phyloP scores from a whole-genome alignment of 768 basidiomycete species.

The Podaxis mareebaensis region DNA sequence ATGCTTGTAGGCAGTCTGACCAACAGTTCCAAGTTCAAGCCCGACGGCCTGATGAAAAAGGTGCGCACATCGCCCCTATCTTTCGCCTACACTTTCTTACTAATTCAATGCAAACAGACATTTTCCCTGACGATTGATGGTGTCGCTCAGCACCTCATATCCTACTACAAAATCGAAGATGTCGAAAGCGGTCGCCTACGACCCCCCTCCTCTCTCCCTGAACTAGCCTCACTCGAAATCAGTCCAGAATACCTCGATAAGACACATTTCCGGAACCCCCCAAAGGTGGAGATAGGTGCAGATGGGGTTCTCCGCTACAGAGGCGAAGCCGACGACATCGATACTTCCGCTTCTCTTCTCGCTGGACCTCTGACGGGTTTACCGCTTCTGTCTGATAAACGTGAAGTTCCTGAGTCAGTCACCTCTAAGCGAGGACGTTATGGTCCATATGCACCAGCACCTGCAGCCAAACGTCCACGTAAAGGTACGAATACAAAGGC shows the following conservation, averaged over 20 bases:
- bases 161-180: constrained; percentile 93
- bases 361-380: constrained; percentile 32
- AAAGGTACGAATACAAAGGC: constrained; percentile 31
- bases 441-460: constrained; percentile 37
- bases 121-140: constrained; percentile 87
- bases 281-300: constrained; percentile 81
- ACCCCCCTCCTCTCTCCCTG: constrained; percentile 83
- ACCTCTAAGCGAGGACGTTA: constrained; percentile 41
- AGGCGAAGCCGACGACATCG: constrained; percentile 78
- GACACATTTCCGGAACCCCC: constrained; percentile 88
- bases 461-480: constrained; percentile 35
- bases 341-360: constrained; percentile 42
- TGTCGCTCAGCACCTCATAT: constrained; percentile 89
- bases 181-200: constrained; percentile 87
- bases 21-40: constrained; percentile 91
- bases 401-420: constrained; percentile 34
- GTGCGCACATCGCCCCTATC: constrained; percentile 41
- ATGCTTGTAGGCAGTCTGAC: constrained; percentile 88
- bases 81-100: not conserved
- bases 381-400: constrained; percentile 51
- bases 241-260: constrained; percentile 86
- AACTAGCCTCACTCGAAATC: constrained; percentile 85
- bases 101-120: constrained; percentile 52
- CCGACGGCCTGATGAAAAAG: constrained; percentile 96
- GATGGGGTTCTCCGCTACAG: constrained; percentile 84